Conservation (phyloP, 345 rosid genomes). For the Cardamine occulta region DNA sequence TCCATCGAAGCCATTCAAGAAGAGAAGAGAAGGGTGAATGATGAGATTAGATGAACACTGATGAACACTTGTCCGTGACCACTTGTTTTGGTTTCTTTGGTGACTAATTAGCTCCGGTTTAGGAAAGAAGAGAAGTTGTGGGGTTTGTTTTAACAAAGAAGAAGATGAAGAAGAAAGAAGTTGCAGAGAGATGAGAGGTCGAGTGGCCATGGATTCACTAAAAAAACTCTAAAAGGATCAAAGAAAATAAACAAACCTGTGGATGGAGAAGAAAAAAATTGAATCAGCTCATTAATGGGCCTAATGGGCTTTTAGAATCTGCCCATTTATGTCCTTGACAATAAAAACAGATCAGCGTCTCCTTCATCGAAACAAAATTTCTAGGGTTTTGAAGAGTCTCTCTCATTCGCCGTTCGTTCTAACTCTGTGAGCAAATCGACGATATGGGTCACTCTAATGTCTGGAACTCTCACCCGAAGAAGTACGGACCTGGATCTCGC, state of each 20-base stretch:
- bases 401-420: constrained; percentile 12
- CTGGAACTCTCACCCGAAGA: constrained; percentile 63
- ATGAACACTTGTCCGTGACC: constrained; percentile 37
- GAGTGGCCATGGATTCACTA: constrained; percentile 62
- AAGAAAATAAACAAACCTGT: not conserved
- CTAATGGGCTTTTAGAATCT: not conserved
- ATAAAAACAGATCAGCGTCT: not conserved
- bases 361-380: not conserved
- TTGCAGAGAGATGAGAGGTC: constrained; percentile 37
- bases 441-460: constrained; percentile 60
- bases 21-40: constrained; percentile 56
- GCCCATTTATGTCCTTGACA: not conserved
- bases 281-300: not conserved
- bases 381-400: constrained; percentile 31
- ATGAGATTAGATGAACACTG: constrained; percentile 47
- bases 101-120: not conserved
- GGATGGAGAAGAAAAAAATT: constrained; percentile 31
- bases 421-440: not conserved
- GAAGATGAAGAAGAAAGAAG: constrained; percentile 18
- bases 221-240: not conserved
- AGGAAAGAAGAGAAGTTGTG: constrained; percentile 29
- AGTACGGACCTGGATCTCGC: constrained; percentile 63
- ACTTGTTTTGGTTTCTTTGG: constrained; percentile 38
- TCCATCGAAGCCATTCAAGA: constrained; percentile 57
- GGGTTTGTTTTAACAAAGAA: constrained; percentile 33